Conservation (phyloP, 345 rosid genomes). For the Populus deltoides region DNA sequence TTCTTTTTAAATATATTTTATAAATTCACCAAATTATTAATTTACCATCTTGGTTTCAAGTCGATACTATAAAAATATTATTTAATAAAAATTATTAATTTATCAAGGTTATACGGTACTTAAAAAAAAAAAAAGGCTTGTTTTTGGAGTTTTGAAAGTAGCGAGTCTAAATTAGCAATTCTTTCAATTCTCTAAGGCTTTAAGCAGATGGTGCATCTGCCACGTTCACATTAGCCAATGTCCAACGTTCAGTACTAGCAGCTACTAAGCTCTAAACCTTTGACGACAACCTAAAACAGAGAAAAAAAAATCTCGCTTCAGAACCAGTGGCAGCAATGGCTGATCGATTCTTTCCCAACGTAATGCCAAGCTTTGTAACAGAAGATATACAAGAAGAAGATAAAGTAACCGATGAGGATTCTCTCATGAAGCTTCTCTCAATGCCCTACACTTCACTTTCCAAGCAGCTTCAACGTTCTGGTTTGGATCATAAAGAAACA, state of each 20-base stretch:
- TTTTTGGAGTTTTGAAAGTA: too few relatives aligned
- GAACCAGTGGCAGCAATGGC: conserved; percentile 35
- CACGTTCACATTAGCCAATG: neutral
- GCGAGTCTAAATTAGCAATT: too few relatives aligned
- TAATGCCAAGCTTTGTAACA: conserved; percentile 47
- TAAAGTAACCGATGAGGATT: conserved; percentile 23
- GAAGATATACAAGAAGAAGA: conserved; percentile 23
- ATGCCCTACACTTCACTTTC: conserved; percentile 60
- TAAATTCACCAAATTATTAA: too few relatives aligned
- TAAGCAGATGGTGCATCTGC: neutral
- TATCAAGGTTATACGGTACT: too few relatives aligned
- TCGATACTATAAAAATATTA: too few relatives aligned
- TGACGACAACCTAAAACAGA: neutral
- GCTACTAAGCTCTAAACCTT: neutral
- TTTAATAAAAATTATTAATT: too few relatives aligned
- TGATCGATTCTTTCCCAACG: conserved; percentile 63
- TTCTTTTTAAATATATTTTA: too few relatives aligned
- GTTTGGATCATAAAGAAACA: conserved; percentile 68
- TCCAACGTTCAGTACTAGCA: neutral
- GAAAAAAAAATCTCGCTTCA: neutral
- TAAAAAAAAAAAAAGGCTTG: too few relatives aligned
- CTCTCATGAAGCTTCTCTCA: conserved; percentile 60
- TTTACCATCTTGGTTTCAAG: too few relatives aligned
- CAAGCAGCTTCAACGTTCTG: conserved; percentile 52
- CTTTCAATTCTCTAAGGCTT: too few relatives aligned